Base-by-base conservation (phyloP, 2,329 filamentous ascomycete genomes). In the Botryotinia convoluta region DNA sequence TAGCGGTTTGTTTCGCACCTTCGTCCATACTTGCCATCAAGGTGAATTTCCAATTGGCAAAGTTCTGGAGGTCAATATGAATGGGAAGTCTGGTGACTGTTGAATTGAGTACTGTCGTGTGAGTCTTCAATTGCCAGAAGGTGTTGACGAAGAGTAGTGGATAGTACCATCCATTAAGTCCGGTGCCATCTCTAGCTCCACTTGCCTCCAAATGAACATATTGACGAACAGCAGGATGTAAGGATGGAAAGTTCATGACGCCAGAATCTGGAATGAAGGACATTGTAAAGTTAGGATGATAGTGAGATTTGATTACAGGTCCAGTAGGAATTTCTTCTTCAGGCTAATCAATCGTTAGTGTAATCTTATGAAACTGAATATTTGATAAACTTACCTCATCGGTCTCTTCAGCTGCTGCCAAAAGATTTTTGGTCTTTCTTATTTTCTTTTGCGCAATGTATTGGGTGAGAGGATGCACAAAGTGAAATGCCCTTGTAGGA, bases 251-350 rank as follows among this genome's bases (percentile, higher is more conserved):
- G 42, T 87, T 87, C 80, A 93, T 85, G 10, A 91, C 86, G 35
- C 94, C 95, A 59, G 91, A 86, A 78, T 94, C 91, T 4, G 95
- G 94, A 68, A 99, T 89, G 79, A 98, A 90, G 9, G 94, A 93
- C 75, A 99, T 86, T 69, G 93, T 97, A 78, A 97, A 92, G 83
- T 99, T 99, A 10, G 96, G 93, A 83, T 99, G 96, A 82, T 98
- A 99, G 84, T 95, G 97, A 72, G 91, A 97, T 63, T 88, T 90
- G 75, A 97, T 89, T 71, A 91, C 85, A n/a, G 93, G 91, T 1
- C 91, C 90, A 8, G 86, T 83, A 3, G 85, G 84, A 72, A 87
- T 84, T 72, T 83, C 82, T 77, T 86, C 86, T 16, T 84, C 83
- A 7, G 84, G 83, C 77, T 87, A 18, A 85, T 29, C 82, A 16